Percentiles rank a stretch among this genome's conserved stretches.
Conservation (phyloP, 495 filamentous ascomycete species). For the Penicillium malachiteum region DNA sequence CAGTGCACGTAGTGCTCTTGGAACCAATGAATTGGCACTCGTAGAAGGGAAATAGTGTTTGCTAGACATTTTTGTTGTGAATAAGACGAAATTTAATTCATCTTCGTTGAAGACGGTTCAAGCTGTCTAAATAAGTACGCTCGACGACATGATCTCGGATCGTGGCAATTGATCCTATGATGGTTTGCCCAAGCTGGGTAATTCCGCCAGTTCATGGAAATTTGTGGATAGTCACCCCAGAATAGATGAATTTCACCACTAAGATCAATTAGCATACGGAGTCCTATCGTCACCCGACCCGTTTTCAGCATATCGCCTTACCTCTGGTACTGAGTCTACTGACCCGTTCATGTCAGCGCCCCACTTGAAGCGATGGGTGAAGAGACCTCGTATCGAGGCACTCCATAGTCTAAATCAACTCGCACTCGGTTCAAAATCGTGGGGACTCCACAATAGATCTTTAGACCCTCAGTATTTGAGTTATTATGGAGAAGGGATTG, state of each 20-base stretch:
- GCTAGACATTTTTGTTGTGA: slow-evolving; percentile 8
- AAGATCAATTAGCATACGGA: background rate
- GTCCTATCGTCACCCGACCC: slow-evolving; percentile 5
- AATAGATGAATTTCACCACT: background rate
- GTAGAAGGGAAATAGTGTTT: slow-evolving; percentile 17
- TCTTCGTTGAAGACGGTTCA: background rate
- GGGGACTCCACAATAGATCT: background rate
- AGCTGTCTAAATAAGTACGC: background rate
- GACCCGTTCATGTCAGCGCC: slow-evolving; percentile 1
- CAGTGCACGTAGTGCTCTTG: slow-evolving; percentile 7
- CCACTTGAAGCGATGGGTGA: background rate
- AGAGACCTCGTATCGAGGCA: background rate
- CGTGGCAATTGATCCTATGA: background rate
- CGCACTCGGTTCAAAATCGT: no score
- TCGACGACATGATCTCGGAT: background rate
- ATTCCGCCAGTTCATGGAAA: background rate
- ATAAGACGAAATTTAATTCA: background rate
- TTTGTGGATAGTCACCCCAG: background rate
- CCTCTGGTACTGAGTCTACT: no score
- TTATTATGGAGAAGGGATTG: no score
- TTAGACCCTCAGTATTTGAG: no score
- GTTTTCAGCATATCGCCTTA: slow-evolving; percentile 1
- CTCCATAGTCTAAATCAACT: background rate
- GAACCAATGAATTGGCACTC: slow-evolving; percentile 15
- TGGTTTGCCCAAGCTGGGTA: background rate